Evolutionary conservation across 176 grass and related monocot species (phyloP), one percentile per base, ranked within the genome.

Genomic region (Elymus sibiricus): DNA sequence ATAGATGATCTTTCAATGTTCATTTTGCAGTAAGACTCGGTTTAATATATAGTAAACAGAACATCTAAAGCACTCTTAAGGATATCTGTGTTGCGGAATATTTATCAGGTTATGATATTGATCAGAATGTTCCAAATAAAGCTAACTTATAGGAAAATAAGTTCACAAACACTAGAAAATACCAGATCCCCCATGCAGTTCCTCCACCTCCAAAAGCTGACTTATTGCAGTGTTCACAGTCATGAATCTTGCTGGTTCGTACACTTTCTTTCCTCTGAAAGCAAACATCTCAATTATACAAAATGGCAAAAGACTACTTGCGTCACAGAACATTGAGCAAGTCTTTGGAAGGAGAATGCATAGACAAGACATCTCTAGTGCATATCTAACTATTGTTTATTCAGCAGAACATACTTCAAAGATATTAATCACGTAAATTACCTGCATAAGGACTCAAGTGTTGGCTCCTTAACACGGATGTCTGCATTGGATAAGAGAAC

Each of bases 381-480:
- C 15, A 61, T 37, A 70, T 24, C 39, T 62, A 25, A 46, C n/a
- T n/a, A n/a, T n/a, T n/a, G n/a, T n/a, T 72, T 71, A 21, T 42
- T 25, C 70, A 86, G 9, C 12, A 25, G 14, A 51, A 71, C 25
- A 19, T 82, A 82, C 68, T 83, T 21, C 6, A 73, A 19, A 90
- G 6, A 72, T 9, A 64, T 1, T 13, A 29, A 25, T 2, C 7
- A 63, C 22, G 11, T 1, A 71, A 22, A 25, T 40, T 85, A 96
- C 97, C 92, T 99, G 94, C 94, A 92, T 79, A 96, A 94, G 76
- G 97, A 99, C 89, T 99, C 94, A 1, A 92, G 81, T 31, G 94
- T 94, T 16, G 97, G 94, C 73, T 99, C 97, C 85, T 96, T 99
- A 40, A 99, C 92, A 85, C 92, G 92, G 51, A 99, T 99, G 91